Evolutionary conservation across 345 rosid species (phyloP).

Genomic region (Bretschneidera sinensis): DNA sequence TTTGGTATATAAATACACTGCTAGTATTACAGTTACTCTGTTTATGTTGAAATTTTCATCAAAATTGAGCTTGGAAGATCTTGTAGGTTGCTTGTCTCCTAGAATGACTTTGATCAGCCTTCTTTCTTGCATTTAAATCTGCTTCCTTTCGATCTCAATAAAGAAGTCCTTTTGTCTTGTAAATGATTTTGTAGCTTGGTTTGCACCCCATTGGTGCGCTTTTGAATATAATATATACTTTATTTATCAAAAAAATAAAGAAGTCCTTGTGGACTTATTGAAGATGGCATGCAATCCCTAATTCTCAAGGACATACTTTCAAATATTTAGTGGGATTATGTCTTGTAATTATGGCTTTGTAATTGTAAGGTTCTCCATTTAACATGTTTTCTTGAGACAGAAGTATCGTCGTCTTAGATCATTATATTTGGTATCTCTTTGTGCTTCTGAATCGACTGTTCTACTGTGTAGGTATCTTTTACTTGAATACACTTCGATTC

Average conservation of each 20-base stretch:
- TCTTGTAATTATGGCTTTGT: not conserved
- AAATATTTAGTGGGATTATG: not conserved
- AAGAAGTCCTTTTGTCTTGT: too few species aligned
- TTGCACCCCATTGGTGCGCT: too few species aligned
- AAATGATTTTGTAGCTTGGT: too few species aligned
- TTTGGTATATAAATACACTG: not conserved
- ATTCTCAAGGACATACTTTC: not conserved
- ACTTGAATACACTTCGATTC: constrained; percentile 90
- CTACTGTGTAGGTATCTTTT: constrained; percentile 63
- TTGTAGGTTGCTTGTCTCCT: not conserved
- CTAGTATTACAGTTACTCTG: too few species aligned
- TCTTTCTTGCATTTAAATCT: too few species aligned
- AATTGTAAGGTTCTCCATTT: not conserved
- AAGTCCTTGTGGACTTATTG: too few species aligned
- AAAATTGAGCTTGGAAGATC: not conserved
- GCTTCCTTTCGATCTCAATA: not conserved
- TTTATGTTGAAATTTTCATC: not conserved
- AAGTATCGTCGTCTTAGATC: too few species aligned
- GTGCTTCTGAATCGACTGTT: constrained; percentile 18
- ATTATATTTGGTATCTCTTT: not conserved
- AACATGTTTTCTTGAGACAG: not conserved
- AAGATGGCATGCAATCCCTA: not conserved
- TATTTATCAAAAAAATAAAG: too few species aligned
- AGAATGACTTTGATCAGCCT: not conserved
- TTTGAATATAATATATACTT: too few species aligned